phyloP scores from a whole-genome alignment of 371 early-diverging fungal species.

The Nematocida sp. region DNA sequence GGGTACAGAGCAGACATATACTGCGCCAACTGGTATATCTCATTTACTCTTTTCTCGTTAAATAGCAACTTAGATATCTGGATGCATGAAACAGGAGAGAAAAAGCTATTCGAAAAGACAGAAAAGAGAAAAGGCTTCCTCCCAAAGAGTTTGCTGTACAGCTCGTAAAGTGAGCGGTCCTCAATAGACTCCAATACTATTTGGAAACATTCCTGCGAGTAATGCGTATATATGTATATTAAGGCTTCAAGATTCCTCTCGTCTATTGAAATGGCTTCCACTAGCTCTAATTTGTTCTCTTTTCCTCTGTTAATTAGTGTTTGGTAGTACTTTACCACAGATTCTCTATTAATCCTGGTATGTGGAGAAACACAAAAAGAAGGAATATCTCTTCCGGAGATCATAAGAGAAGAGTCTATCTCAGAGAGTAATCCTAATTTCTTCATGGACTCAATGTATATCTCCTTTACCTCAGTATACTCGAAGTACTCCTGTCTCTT shows the following conservation, averaged over 20 bases:
- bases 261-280: slow-evolving; percentile 14
- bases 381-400: no score
- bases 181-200: background rate
- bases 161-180: background rate
- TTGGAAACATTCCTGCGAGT: background rate
- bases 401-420: no score
- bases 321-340: slow-evolving; percentile 28
- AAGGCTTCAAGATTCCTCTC: slow-evolving; percentile 43
- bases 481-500: slow-evolving; percentile 22
- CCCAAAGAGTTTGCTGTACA: slow-evolving; percentile 1
- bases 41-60: slow-evolving; percentile 14
- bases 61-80: slow-evolving; percentile 21
- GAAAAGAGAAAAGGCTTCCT: background rate
- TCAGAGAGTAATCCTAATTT: slow-evolving; percentile 21
- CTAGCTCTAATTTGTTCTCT: background rate
- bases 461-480: slow-evolving; percentile 34
- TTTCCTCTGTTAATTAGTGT: slow-evolving; percentile 16
- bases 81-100: slow-evolving; percentile 31
- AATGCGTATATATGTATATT: slow-evolving; percentile 11
- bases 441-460: slow-evolving; percentile 35
- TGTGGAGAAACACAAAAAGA: no score
- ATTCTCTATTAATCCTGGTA: no score
- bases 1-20: slow-evolving; percentile 35
- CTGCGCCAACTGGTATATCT: slow-evolving; percentile 48
- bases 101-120: slow-evolving; percentile 17